Evolutionary conservation across 2,329 filamentous ascomycete species (phyloP), one percentile per base, ranked within the genome.

Genomic region (Fusarium marasasianum): DNA sequence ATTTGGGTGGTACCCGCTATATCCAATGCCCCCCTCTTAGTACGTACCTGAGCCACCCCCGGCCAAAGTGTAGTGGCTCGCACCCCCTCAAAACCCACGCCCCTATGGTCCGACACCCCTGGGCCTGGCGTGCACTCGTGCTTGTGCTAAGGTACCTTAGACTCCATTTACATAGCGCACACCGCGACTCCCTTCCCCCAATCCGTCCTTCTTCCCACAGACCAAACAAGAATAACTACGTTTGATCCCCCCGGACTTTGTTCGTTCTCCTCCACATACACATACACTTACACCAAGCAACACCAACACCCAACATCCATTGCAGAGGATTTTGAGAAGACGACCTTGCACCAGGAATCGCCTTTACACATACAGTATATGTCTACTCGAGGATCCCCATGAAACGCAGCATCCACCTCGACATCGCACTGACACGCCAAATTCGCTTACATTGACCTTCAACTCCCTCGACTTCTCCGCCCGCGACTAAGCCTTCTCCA

Each of bases 151-250:
- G 43, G 38, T 71, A 45, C 53, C 53, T 55, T 62, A 63, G 64
- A 69, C 69, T 75, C 73, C 73, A 73, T 74, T 72, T 71, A 75
- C 73, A 77, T 67, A 73, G 70, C 68, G 69, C 65, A 76, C 77
- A 79, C 77, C 77, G 73, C 73, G 71, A 77, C 77, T 76, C 77
- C 72, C 78, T 75, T 78, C 74, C 71, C 75, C 76, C 74, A 75
- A 77, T 72, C 73, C 77, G 70, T 78, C 78, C 74, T 68, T 51
- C 72, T 74, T 72, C 63, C 71, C 76, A 71, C 74, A 72, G 76
- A 74, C 73, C 76, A 74, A 75, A 76, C 66, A 69, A 76, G 73
- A 78, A 78, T 78, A 78, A 77, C 73, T 77, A 78, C 68, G 65
- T 63, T 74, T 74, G 72, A 76, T 75, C 74, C 73, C 75, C 78